A percentile compares a stretch with the other conserved stretches of the same genome.
These are phyloP conservation scores for Acer negundo DNA, from an alignment of 345 rosid genomes.

Conservation along the genomic window DNA sequence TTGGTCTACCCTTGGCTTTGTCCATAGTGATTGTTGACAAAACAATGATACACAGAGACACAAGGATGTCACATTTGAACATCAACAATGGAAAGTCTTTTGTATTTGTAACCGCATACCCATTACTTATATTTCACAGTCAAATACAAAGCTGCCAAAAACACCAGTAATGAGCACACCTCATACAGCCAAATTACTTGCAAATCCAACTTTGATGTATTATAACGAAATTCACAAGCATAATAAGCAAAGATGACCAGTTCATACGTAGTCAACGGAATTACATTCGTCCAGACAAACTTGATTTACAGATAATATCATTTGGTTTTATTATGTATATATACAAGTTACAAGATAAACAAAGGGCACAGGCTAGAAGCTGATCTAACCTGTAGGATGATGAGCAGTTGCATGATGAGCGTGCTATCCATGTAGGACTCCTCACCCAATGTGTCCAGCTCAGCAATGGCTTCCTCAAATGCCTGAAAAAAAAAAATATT, in stretches of 20 bases:
- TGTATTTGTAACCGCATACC: neutral
- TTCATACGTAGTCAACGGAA: neutral
- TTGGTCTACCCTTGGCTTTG: too few relatives aligned
- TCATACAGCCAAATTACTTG: neutral
- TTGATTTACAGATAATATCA: conserved; percentile 13
- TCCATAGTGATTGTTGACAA: neutral
- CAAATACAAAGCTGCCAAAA: neutral
- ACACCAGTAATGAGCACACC: neutral
- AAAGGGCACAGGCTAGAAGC: neutral
- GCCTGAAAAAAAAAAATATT: conserved; percentile 32
- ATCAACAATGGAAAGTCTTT: neutral
- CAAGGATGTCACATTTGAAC: neutral
- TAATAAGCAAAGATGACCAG: neutral
- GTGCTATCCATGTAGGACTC: conserved; percentile 79
- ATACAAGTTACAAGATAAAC: neutral
- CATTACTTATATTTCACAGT: too few relatives aligned
- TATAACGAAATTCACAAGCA: neutral
- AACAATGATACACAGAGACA: neutral
- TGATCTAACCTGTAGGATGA: conserved; percentile 42
- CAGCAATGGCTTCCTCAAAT: conserved; percentile 76
- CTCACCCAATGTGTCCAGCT: conserved; percentile 66
- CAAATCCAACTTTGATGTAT: neutral
- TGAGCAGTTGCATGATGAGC: conserved; percentile 63
- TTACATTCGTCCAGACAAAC: conserved; percentile 6
- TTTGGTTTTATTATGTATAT: neutral